A percentile compares a stretch with the other conserved stretches of the same genome.
phyloP scores from a whole-genome alignment of 345 rosid genomes.

The Durio zibethinus region DNA sequence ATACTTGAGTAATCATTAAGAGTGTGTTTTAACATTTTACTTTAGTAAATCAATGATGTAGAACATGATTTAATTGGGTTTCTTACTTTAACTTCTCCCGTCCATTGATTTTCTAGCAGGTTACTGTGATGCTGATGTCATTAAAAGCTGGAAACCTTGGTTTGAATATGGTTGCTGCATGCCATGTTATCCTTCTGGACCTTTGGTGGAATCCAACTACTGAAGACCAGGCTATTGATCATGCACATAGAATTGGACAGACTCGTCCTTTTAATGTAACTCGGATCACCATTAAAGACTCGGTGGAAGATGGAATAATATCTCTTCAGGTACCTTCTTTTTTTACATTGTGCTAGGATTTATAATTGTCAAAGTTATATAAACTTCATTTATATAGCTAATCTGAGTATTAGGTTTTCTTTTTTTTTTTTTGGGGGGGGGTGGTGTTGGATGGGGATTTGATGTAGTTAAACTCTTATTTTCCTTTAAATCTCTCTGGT shows the following conservation, averaged over 20 bases:
- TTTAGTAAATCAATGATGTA: neutral
- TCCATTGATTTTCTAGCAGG: constrained; percentile 40
- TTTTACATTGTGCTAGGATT: neutral
- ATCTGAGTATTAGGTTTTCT: neutral
- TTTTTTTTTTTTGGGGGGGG: neutral
- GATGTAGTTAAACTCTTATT: neutral
- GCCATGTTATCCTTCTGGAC: constrained; percentile 89
- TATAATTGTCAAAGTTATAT: constrained; percentile 8
- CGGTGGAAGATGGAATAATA: constrained; percentile 87
- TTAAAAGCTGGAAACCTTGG: constrained; percentile 96
- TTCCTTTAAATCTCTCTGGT: neutral
- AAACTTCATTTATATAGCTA: neutral
- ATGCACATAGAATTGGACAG: constrained; percentile 98
- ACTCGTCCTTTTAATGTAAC: constrained; percentile 92
- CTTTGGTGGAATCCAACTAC: constrained; percentile 99
- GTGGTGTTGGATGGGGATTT: neutral
- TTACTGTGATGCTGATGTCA: constrained; percentile 89
- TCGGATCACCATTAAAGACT: constrained; percentile 72
- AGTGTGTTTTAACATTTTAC: neutral
- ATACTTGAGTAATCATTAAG: neutral
- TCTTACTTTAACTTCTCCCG: constrained; percentile 9
- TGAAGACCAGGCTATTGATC: constrained; percentile 93
- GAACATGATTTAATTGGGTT: neutral
- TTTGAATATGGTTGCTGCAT: constrained; percentile 95
- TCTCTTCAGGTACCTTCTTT: constrained; percentile 68